phyloP scores from a whole-genome alignment of 768 basidiomycete species.

The Boletus subcaerulescens region DNA sequence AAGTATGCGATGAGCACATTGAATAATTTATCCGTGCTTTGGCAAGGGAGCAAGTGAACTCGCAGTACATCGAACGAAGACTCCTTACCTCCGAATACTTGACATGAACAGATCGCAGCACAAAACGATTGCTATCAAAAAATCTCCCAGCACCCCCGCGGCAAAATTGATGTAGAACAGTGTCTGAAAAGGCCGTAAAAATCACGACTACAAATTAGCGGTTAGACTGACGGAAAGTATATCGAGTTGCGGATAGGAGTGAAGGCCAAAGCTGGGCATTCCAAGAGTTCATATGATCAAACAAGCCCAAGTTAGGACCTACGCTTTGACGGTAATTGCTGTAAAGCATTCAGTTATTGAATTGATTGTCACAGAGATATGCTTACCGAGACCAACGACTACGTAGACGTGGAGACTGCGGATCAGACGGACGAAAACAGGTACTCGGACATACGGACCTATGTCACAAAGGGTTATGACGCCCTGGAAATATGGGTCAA shows the following conservation, averaged over 20 bases:
- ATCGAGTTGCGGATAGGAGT: conserved; percentile 36
- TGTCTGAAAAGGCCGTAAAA: conserved; percentile 31
- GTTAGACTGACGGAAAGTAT: conserved; percentile 37
- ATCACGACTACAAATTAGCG: background rate
- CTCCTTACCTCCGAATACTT: conserved; percentile 42
- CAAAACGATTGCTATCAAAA: conserved; percentile 48
- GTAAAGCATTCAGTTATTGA: background rate
- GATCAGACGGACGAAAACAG: background rate
- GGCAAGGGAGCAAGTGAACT: background rate
- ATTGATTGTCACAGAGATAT: background rate
- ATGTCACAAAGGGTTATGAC: conserved; percentile 41
- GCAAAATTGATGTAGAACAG: conserved; percentile 53
- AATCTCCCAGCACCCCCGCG: conserved; percentile 46
- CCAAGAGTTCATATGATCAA: background rate
- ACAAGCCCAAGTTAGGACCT: conserved; percentile 11
- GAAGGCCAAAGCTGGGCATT: conserved; percentile 36
- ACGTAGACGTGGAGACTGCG: background rate
- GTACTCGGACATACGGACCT: conserved; percentile 33
- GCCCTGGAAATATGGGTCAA: conserved; percentile 24
- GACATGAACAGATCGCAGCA: conserved; percentile 46
- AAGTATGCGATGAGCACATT: conserved; percentile 46
- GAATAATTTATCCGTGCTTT: conserved; percentile 49
- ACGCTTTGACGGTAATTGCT: conserved; percentile 56
- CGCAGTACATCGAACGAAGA: background rate
- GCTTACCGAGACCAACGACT: conserved; percentile 15